Conservation (phyloP, 345 rosid genomes). For the Salix exigua region DNA sequence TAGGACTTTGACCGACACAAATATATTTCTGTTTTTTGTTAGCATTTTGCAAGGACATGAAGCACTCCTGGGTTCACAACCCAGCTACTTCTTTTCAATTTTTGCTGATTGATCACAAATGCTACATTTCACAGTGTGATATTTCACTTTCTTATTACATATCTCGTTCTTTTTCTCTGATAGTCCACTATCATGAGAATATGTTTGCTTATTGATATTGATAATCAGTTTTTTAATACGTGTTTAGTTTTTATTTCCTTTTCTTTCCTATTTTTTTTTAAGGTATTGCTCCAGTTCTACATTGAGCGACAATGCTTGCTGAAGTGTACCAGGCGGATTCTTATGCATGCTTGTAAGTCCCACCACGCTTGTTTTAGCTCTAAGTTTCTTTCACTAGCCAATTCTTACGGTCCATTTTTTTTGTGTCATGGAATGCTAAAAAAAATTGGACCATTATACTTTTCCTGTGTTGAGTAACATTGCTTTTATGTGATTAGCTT, state of each 20-base stretch:
- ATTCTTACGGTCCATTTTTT: not conserved
- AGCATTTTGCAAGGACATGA: not conserved
- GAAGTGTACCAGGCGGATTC: slow-evolving; percentile 74
- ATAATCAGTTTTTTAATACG: not conserved
- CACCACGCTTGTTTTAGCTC: not conserved
- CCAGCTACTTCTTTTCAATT: not conserved
- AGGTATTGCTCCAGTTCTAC: slow-evolving; percentile 78
- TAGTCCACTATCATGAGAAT: not conserved
- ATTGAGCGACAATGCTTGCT: slow-evolving; percentile 90
- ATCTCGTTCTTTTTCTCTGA: not conserved
- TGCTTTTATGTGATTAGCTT: not conserved
- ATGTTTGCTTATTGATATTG: not conserved
- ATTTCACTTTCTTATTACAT: not conserved
- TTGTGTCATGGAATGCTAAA: not conserved
- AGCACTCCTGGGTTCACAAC: not conserved
- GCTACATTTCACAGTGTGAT: no score
- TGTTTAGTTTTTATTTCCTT: not conserved
- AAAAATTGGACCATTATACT: not conserved
- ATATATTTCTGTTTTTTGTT: not conserved
- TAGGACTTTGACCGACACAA: not conserved
- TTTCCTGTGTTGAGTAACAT: not conserved
- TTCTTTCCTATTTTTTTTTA: slow-evolving; percentile 24
- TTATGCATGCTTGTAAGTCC: slow-evolving; percentile 71
- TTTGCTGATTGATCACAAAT: no score
- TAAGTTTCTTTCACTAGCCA: not conserved